Percentiles rank a stretch among this genome's conserved stretches.
Evolutionary conservation across 805 yeast species (phyloP).

Genomic region (Lipomyces starkeyi): DNA sequence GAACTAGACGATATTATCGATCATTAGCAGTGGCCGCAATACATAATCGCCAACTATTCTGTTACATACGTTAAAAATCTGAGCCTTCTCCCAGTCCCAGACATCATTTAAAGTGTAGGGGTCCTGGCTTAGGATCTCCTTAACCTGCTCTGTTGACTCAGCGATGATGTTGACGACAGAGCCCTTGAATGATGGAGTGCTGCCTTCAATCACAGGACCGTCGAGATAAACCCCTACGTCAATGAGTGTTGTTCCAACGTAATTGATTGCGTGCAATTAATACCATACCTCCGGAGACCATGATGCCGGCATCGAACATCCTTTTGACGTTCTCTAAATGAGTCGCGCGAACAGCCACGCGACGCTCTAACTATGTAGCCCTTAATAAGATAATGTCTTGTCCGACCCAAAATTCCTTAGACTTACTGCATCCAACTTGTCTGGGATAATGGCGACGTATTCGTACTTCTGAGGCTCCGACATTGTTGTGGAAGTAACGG

Average conservation of each 20-base stretch:
- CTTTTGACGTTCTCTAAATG: constrained; percentile 50
- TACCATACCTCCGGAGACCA: constrained; percentile 47
- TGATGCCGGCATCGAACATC: constrained; percentile 46
- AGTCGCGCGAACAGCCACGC: constrained; percentile 50
- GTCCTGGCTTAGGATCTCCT: constrained; percentile 68
- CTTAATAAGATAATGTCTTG: neutral
- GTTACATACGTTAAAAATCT: constrained; percentile 58
- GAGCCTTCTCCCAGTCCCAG: constrained; percentile 73
- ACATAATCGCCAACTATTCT: neutral
- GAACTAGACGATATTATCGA: constrained; percentile 16
- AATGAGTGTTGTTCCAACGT: neutral
- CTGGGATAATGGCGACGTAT: constrained; percentile 72
- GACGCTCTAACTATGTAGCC: constrained; percentile 35
- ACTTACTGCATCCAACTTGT: constrained; percentile 62
- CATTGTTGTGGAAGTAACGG: constrained; percentile 18
- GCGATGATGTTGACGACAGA: constrained; percentile 69
- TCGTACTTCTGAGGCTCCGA: constrained; percentile 47
- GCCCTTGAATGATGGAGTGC: constrained; percentile 62
- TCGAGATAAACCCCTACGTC: constrained; percentile 34
- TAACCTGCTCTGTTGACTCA: constrained; percentile 65
- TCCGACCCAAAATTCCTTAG: neutral
- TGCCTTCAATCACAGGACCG: constrained; percentile 25
- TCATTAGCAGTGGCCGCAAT: neutral
- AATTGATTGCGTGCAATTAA: too few relatives aligned
- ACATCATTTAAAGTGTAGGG: constrained; percentile 67